Evolutionary conservation across 1,284 basidiomycete genomes (phyloP), one percentile per base, ranked within the genome.

Genomic region (Limonomyces culmigenus): DNA sequence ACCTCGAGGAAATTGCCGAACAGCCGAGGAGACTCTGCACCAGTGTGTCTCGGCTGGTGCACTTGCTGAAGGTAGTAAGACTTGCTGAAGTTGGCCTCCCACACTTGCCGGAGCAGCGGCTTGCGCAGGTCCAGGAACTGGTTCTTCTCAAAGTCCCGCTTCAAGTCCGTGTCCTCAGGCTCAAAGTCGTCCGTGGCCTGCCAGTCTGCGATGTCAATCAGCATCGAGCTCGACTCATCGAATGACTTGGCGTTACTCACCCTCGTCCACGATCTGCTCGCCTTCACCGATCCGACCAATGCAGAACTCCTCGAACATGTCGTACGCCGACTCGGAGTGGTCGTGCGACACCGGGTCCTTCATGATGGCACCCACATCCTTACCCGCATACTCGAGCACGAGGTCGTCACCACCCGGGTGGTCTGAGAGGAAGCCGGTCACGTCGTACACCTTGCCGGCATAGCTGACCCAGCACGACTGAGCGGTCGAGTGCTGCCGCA

Each of bases 41-140:
- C 55, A 27, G 23, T 27, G 56, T 98, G 95, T 34, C 93, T 76
- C 5, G 93, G 86, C 56, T 93, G 88, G 56, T 98, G 93, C 0
- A 98, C 89, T 56, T 98, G 93, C 50, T 87, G 72, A 36, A 98
- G 65, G 55, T 98, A 98, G 54, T 95, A 98, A 16, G 83, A 74
- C 65, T 98, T 98, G 50, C 80, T 79, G 46, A 85, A 95, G 51
- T 85, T 83, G 21, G 72, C 69, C 42, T 74, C 59, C 76, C 79
- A 86, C 48, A 95, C 71, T 56, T 96, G 89, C 52, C 66, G 62
- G 46, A 96, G 59, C 42, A 99, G 57, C 3, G 95, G 89, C 53
- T 79, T 74, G 45, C 74, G 69, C 19, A 99, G 70, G 55, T 99
- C 93, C 42, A 99, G 64, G 59, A 99, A 99, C 51, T 87, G 69